These are phyloP conservation scores for Tetradesmus obliquus DNA, from an alignment of 139 green algal genomes.

Conservation along the genomic window DNA sequence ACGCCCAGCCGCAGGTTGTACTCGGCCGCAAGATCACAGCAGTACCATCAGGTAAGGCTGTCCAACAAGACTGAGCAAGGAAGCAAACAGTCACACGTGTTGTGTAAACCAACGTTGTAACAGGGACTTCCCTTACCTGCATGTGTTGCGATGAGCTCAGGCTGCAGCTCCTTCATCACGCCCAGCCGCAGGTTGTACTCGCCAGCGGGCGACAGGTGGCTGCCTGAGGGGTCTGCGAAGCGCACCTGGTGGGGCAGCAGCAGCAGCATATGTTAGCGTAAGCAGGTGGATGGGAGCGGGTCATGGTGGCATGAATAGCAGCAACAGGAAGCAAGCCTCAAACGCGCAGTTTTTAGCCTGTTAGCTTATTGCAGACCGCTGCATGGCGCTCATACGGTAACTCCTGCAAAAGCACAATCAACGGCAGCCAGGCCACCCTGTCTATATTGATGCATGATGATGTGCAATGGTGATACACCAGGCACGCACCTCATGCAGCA, in stretches of 20 bases:
- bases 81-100: too few species aligned
- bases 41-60: background rate
- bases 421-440: too few species aligned
- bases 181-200: constrained; percentile 99
- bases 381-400: too few species aligned
- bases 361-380: too few species aligned
- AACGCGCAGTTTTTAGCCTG: too few species aligned
- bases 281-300: too few species aligned
- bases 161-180: constrained; percentile 96
- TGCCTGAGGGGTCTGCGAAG: constrained; percentile 77
- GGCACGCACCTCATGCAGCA: constrained; percentile 82
- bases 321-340: background rate
- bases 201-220: constrained; percentile 79
- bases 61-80: too few species aligned
- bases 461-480: too few species aligned
- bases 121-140: constrained; percentile 56
- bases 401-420: too few species aligned
- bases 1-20: constrained; percentile 98
- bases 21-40: constrained; percentile 60
- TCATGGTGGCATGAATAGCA: background rate
- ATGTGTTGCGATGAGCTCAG: constrained; percentile 95
- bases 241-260: background rate
- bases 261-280: background rate
- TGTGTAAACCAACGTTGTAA: too few species aligned
- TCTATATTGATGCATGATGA: too few species aligned